Base-by-base conservation (phyloP, 805 yeast species). In the Candida multigemmis region DNA sequence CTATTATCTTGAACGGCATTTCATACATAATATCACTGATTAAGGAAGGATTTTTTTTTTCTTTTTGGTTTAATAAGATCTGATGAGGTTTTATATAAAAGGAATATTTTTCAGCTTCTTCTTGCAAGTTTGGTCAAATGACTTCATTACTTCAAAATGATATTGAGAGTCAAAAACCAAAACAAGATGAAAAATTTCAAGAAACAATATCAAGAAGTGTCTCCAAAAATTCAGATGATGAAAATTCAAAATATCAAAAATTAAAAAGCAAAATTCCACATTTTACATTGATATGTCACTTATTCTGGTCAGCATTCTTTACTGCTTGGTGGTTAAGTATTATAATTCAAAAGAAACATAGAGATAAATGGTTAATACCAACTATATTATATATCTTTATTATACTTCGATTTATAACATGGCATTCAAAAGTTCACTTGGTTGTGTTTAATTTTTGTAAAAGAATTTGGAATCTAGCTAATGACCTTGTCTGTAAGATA, bases 261-360 rank as follows among this genome's bases (percentile, higher is more conserved):
- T 21, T 21, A 21, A 21, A 25, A 17, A 19, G 26, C 12, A 32
- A 21, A 21, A 25, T 34, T 14, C 38, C 40, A 12, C 23, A 32
- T 24, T 27, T 14, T n/a, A 34, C 29, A 19, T 19, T 31, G 8
- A 3, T 34, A 6, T 26, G 27, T 7, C 38, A 17, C 9, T 7
- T 10, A 10, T 17, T 17, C 9, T 7, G n/a, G n/a, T n/a, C n/a
- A n/a, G n/a, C n/a, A n/a, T 46, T 67, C 34, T 65, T 68, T 53
- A 67, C 74, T n/a, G 50, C 68, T 7, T 67, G 72, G 72, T 72
- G 77, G 77, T 42, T 71, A 23, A 62, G 74, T 10, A 68, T 72
- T 31, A 28, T 72, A 16, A 65, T 65, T 26, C 77, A 70, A 42
- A 41, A 60, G 5, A 58, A 62, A 34, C 65, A 64, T 24, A 52